phyloP scores from a whole-genome alignment of 306 rosid genomes.

The Prunus kanzakura region DNA sequence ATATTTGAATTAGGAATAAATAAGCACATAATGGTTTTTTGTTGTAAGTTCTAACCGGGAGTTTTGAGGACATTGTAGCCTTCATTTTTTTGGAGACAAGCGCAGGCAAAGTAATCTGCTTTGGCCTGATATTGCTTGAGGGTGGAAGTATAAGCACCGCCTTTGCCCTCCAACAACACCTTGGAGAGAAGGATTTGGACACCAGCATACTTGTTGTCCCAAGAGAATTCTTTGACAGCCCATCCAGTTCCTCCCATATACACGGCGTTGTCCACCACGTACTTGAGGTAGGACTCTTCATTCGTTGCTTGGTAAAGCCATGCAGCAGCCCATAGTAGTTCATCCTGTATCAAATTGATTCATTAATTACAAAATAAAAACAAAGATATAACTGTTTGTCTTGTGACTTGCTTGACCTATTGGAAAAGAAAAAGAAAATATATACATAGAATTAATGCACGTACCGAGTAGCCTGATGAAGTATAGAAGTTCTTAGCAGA shows the following conservation, averaged over 20 bases:
- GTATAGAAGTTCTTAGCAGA: conserved; percentile 57
- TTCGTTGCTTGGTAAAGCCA: conserved; percentile 77
- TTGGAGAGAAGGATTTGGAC: conserved; percentile 73
- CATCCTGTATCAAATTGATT: conserved; percentile 51
- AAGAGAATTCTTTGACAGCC: conserved; percentile 81
- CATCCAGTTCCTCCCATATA: conserved; percentile 89
- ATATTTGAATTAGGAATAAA: background rate
- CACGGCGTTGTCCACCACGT: conserved; percentile 65
- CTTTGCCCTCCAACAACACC: conserved; percentile 66
- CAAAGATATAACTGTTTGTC: background rate
- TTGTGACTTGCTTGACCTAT: background rate
- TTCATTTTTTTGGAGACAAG: conserved; percentile 79
- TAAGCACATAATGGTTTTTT: background rate
- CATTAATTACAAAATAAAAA: conserved; percentile 3
- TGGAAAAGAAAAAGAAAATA: background rate
- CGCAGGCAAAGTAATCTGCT: conserved; percentile 79
- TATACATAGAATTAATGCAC: background rate
- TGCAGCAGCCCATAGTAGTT: conserved; percentile 84
- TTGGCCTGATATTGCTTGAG: conserved; percentile 83
- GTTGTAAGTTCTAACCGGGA: conserved; percentile 43
- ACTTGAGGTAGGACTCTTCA: conserved; percentile 69
- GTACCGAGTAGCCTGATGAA: conserved; percentile 79
- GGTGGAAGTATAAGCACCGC: conserved; percentile 50
- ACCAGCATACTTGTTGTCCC: conserved; percentile 94
- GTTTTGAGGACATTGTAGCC: conserved; percentile 70